These are phyloP conservation scores for Cercophora scortea DNA, from an alignment of 495 filamentous ascomycete genomes.

Conservation along the genomic window DNA sequence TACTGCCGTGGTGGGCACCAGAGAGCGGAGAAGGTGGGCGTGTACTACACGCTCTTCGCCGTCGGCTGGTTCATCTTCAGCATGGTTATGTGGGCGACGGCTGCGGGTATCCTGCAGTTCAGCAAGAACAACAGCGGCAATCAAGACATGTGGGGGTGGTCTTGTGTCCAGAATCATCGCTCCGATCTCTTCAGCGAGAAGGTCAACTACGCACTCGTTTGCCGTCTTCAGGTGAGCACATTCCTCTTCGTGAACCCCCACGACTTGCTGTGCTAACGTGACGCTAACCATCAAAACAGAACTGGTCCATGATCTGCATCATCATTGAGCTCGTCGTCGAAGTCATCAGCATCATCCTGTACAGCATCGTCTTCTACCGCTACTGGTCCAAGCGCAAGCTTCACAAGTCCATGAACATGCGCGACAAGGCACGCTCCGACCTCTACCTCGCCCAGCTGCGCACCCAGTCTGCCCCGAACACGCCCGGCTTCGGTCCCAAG, in stretches of 20 bases:
- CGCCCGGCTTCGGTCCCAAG: constrained; percentile 72
- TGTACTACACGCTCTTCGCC: constrained; percentile 91
- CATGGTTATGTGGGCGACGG: constrained; percentile 86
- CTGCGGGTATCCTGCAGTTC: constrained; percentile 75
- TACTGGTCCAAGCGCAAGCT: constrained; percentile 92
- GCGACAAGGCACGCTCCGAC: constrained; percentile 87
- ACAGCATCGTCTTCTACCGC: constrained; percentile 90
- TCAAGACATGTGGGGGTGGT: constrained; percentile 95
- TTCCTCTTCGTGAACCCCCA: no score
- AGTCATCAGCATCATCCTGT: constrained; percentile 81
- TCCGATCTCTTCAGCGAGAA: constrained; percentile 64
- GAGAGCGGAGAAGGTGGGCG: constrained; percentile 80
- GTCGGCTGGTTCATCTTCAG: constrained; percentile 91
- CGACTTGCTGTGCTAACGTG: no score
- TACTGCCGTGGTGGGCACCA: constrained; percentile 87
- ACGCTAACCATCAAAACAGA: constrained; percentile 36
- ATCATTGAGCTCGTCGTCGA: constrained; percentile 97
- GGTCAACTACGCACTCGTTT: constrained; percentile 86
- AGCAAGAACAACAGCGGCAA: constrained; percentile 61
- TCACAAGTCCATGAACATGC: constrained; percentile 90
- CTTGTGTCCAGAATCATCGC: constrained; percentile 81
- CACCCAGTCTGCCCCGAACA: constrained; percentile 88
- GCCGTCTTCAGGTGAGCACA: constrained; percentile 79
- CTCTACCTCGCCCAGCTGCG: constrained; percentile 94
- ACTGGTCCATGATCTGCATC: constrained; percentile 93